These are phyloP conservation scores for Moelleriella libera DNA, from an alignment of 2,329 filamentous ascomycete genomes.

Conservation along the genomic window DNA sequence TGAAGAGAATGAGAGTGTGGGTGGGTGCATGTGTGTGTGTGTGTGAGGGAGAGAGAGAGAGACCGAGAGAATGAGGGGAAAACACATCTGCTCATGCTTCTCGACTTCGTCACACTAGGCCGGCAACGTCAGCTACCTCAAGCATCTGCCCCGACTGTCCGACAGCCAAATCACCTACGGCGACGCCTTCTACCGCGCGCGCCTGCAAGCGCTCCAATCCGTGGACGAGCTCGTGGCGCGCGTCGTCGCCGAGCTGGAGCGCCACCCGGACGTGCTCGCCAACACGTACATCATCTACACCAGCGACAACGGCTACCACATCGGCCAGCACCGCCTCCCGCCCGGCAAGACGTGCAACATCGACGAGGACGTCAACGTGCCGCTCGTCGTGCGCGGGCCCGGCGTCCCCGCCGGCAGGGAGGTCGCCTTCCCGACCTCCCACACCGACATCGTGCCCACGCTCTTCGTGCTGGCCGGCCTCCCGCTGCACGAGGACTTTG, in stretches of 20 bases:
- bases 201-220: constrained; percentile 32
- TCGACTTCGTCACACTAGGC: constrained; percentile 3
- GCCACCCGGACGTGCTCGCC: constrained; percentile 41
- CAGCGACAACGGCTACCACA: constrained; percentile 46
- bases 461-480: constrained; percentile 31
- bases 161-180: constrained; percentile 27
- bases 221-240: constrained; percentile 40
- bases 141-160: constrained; percentile 23
- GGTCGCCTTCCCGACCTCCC: constrained; percentile 37
- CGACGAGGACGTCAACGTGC: constrained; percentile 46
- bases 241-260: constrained; percentile 27
- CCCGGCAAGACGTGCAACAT: constrained; percentile 44
- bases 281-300: constrained; percentile 47
- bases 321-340: constrained; percentile 42
- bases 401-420: constrained; percentile 25
- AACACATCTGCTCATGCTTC: no score
- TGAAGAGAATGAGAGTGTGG: no score
- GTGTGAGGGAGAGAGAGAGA: no score
- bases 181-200: constrained; percentile 35
- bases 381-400: constrained; percentile 41
- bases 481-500: constrained; percentile 33
- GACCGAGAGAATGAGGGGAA: no score
- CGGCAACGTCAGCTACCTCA: constrained; percentile 31
- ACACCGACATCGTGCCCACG: constrained; percentile 50
- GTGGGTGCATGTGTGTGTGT: no score